Percentiles rank a stretch among this genome's conserved stretches.
These are phyloP conservation scores for Nectriaceae sp. DNA, from an alignment of 2,329 filamentous ascomycete species.

Conservation along the genomic window DNA sequence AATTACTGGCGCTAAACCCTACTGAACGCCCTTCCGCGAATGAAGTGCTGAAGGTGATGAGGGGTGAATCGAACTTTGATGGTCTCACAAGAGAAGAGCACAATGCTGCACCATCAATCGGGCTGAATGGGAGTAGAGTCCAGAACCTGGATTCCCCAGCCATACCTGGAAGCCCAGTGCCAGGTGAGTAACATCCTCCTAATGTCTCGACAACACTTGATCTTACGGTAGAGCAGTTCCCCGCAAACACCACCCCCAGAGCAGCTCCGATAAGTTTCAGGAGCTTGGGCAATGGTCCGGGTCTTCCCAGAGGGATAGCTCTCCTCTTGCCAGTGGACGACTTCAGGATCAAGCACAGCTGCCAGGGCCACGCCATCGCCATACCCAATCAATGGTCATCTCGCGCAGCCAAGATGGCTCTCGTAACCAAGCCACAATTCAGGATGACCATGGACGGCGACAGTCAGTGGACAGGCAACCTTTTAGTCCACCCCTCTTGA, in stretches of 20 bases:
- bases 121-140: conserved; percentile 48
- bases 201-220: conserved; percentile 26
- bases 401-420: conserved; percentile 44
- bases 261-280: conserved; percentile 28
- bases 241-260: conserved; percentile 26
- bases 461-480: conserved; percentile 14
- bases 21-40: conserved; percentile 77
- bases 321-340: conserved; percentile 14
- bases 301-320: conserved; percentile 18
- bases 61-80: conserved; percentile 60
- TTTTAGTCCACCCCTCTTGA: conserved; percentile 46
- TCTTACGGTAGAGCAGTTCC: conserved; percentile 33
- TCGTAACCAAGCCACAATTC: conserved; percentile 17
- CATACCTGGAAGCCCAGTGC: conserved; percentile 49
- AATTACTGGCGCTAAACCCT: conserved; percentile 76
- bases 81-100: conserved; percentile 39
- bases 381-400: conserved; percentile 38
- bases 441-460: conserved; percentile 15
- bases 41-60: conserved; percentile 80
- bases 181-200: conserved; percentile 36
- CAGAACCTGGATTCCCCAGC: conserved; percentile 59
- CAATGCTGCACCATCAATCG: conserved; percentile 37
- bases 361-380: conserved; percentile 17
- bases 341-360: conserved; percentile 15
- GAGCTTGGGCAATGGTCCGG: conserved; percentile 19